A percentile compares a stretch with the other conserved stretches of the same genome.
phyloP scores from a whole-genome alignment of 129 eudicot genomes.

The Flaveria sonorensis region DNA sequence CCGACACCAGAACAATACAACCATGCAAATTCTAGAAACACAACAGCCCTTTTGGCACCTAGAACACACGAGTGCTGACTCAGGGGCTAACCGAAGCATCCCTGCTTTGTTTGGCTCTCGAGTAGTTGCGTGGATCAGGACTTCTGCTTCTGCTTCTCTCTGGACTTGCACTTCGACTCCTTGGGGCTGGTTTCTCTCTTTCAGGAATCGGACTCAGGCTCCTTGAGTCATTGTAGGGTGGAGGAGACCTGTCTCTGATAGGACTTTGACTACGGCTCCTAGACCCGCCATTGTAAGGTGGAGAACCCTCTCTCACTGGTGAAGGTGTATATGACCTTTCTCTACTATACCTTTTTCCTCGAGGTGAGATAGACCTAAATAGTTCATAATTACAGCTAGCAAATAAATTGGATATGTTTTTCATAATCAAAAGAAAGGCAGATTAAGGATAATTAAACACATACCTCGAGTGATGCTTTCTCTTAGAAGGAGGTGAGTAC shows the following conservation, averaged over 20 bases:
- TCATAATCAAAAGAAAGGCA: not conserved
- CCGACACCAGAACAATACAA: not conserved
- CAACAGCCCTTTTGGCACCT: not conserved
- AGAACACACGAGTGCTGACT: not conserved
- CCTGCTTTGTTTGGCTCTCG: slow-evolving; percentile 21
- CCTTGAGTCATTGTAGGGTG: slow-evolving; percentile 27
- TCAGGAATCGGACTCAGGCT: slow-evolving; percentile 20
- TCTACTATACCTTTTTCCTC: slow-evolving; percentile 22
- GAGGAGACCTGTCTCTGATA: slow-evolving; percentile 26
- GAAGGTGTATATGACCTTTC: slow-evolving; percentile 24
- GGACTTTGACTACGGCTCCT: slow-evolving; percentile 30
- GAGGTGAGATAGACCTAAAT: slow-evolving; percentile 18
- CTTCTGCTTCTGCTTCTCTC: slow-evolving; percentile 12
- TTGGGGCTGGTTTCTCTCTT: slow-evolving; percentile 13
- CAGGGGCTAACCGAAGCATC: slow-evolving; percentile 31
- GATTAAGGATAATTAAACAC: not conserved
- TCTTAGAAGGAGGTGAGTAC: slow-evolving; percentile 27
- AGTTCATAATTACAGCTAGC: not conserved
- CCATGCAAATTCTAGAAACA: slow-evolving; percentile 13
- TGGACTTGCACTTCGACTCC: not conserved
- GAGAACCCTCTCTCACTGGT: slow-evolving; percentile 30
- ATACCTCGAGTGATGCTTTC: slow-evolving; percentile 31
- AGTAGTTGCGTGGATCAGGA: slow-evolving; percentile 17
- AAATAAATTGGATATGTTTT: not conserved
- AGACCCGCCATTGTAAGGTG: slow-evolving; percentile 26